phyloP scores from a whole-genome alignment of 2,329 filamentous ascomycete genomes.

The Apiospora pterosperma region DNA sequence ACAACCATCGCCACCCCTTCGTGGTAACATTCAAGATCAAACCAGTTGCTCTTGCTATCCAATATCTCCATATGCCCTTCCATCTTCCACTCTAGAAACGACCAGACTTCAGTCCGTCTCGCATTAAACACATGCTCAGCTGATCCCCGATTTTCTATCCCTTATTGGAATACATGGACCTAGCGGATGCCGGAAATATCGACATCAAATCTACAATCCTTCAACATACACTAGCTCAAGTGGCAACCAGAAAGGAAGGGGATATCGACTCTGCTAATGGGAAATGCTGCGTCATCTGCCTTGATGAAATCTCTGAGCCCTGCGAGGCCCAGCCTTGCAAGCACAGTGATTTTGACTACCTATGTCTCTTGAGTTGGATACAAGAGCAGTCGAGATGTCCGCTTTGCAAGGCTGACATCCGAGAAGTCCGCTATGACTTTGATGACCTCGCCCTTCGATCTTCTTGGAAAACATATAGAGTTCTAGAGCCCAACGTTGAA shows the following conservation, averaged over 20 bases:
- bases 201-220: conserved; percentile 41
- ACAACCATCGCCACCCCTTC: neutral
- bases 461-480: conserved; percentile 54
- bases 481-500: conserved; percentile 32
- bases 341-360: conserved; percentile 79
- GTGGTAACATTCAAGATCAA: neutral
- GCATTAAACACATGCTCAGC: no score
- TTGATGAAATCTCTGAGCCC: conserved; percentile 69
- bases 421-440: conserved; percentile 64
- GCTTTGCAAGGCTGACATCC: conserved; percentile 63
- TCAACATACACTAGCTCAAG: conserved; percentile 41
- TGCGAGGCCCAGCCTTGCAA: conserved; percentile 73
- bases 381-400: conserved; percentile 71
- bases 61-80: neutral
- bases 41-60: neutral
- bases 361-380: conserved; percentile 81
- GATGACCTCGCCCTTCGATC: conserved; percentile 39
- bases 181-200: conserved; percentile 16
- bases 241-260: conserved; percentile 25
- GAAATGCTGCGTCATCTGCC: conserved; percentile 77
- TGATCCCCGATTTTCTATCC: neutral
- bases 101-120: neutral
- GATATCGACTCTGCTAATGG: neutral
- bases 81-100: neutral
- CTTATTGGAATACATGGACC: conserved; percentile 25